A percentile compares a stretch with the other conserved stretches of the same genome.
Evolutionary conservation across 106 monocot genomes (phyloP).

Genomic region (Hemerocallis citrina): DNA sequence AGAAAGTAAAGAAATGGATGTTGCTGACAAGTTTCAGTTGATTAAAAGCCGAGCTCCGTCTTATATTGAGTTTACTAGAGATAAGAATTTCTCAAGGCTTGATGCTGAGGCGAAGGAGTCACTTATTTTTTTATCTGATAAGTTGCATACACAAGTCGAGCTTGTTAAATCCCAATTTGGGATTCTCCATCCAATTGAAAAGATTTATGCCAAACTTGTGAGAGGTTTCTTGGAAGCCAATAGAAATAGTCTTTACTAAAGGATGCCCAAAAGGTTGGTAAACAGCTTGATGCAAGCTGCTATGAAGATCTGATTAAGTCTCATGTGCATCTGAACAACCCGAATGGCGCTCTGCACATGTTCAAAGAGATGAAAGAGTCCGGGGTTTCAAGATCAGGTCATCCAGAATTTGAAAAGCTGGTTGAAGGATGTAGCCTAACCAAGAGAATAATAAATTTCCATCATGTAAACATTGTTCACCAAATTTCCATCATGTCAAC

Average conservation of each 20-base stretch:
- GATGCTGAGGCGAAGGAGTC: conserved; percentile 50
- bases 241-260: conserved; percentile 51
- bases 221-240: conserved; percentile 60
- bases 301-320: conserved; percentile 66
- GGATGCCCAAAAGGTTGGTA: conserved; percentile 69
- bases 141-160: conserved; percentile 42
- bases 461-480: too few species aligned
- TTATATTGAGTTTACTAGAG: conserved; percentile 52
- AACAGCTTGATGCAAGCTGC: conserved; percentile 77
- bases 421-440: conserved; percentile 54
- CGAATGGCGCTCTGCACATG: conserved; percentile 41
- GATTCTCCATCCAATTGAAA: conserved; percentile 88
- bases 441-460: too few species aligned
- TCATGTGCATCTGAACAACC: conserved; percentile 33
- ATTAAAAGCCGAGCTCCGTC: conserved; percentile 30
- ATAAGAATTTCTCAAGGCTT: conserved; percentile 47
- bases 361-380: conserved; percentile 75
- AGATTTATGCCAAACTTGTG: conserved; percentile 86
- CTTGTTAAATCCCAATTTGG: conserved; percentile 66
- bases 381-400: conserved; percentile 31
- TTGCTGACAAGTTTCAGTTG: conserved; percentile 15
- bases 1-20: conserved; percentile 8
- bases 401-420: conserved; percentile 33
- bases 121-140: conserved; percentile 39
- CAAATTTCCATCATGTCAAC: too few species aligned